These are phyloP conservation scores for Alternaria hordeiaustralica DNA, from an alignment of 2,329 filamentous ascomycete genomes.

Conservation along the genomic window DNA sequence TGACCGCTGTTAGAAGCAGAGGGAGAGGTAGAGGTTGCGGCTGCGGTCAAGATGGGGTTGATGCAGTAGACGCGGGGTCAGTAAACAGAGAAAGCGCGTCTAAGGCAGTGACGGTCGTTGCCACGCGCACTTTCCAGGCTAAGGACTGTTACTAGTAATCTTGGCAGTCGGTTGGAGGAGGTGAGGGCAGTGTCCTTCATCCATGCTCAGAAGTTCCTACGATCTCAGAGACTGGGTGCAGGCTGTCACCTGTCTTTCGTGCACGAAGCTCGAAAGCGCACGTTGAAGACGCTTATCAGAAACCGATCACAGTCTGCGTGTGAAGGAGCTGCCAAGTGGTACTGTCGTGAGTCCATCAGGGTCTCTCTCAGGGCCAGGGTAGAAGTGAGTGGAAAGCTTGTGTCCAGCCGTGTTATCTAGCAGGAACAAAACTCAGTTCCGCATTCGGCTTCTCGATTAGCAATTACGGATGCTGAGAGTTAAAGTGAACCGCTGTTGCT, in stretches of 20 bases:
- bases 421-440: background rate
- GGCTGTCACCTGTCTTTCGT: background rate
- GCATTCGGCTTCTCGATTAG: background rate
- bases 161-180: conserved; percentile 12
- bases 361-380: background rate
- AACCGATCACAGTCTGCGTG: background rate
- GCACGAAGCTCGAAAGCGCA: background rate
- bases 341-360: background rate
- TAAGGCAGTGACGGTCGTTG: conserved; percentile 1
- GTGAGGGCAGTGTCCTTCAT: background rate
- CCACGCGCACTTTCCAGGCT: conserved; percentile 7
- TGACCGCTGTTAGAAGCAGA: conserved; percentile 4
- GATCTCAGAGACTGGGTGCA: background rate
- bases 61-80: background rate
- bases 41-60: background rate
- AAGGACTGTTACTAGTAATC: background rate
- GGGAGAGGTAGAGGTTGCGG: conserved; percentile 9
- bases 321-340: background rate
- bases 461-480: background rate
- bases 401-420: background rate
- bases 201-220: background rate
- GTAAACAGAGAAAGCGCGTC: background rate
- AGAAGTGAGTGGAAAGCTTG: background rate
- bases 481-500: background rate
- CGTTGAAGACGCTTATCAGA: background rate